Base-by-base conservation (phyloP, 1,284 basidiomycete genomes). In the Malassezia nana region DNA sequence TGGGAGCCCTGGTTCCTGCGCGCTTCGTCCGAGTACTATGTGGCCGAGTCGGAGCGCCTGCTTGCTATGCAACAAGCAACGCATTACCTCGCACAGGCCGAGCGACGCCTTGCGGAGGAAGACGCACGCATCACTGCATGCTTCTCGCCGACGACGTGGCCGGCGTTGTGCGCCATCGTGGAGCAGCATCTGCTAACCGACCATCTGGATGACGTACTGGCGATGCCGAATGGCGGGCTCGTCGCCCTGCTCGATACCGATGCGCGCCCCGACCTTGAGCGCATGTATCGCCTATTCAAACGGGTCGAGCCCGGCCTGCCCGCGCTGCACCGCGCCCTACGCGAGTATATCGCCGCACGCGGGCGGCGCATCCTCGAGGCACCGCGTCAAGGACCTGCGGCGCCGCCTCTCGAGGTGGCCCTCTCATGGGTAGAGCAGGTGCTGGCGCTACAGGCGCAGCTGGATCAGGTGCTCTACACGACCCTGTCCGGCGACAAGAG, bases 391-490 rank as follows among this genome's bases (percentile, higher is more conserved):
- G 29, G 16, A 7, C 16, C 30, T 12, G 24, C 32, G 13, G 25
- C 15, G 24, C 32, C 54, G 15, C 40, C n/a, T 5, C 66, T 78
- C 4, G 74, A 71, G 9, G 65, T 76, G 7, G 94, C 92, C 0
- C 77, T 95, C 50, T 84, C 84, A 70, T 99, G 94, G 94, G 92
- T 98, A 0, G 84, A 94, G 75, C 84, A 88, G 63, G 86, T 95
- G 8, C 78, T 98, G 9, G 82, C 85, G 58, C 78, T 98, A 55
- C 95, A 96, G 76, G 88, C 92, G 76, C 87, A 83, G 69, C 89
- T 95, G 69, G 89, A 95, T 65, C 68, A 67, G 9, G 75, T 94
- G 8, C 84, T 89, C 80, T 79, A 77, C 42, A 74, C 79, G 25
- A 82, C 87, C 1, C 91, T 94, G 69, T 76, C 77, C 24, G 80